Evolutionary conservation across 2,329 filamentous ascomycete species (phyloP).

Genomic region (Botrytis squamosa): DNA sequence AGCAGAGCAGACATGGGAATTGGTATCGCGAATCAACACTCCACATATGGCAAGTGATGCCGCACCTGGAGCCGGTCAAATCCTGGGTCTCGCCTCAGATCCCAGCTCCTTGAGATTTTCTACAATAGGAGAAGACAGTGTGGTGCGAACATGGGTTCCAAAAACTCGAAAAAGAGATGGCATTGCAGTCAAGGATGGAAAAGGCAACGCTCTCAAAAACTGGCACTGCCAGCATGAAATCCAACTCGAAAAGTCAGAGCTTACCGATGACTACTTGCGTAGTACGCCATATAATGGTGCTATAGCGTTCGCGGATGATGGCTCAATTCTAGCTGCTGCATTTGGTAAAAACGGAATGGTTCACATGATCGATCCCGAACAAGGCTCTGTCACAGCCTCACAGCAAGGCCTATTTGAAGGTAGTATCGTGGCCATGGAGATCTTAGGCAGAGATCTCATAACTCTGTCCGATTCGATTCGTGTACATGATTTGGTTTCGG

Average conservation of each 20-base stretch:
- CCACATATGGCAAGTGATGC: constrained; percentile 65
- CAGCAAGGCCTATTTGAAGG: constrained; percentile 67
- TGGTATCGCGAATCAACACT: constrained; percentile 79
- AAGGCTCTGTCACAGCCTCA: constrained; percentile 64
- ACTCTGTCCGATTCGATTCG: constrained; percentile 70
- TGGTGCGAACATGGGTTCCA: constrained; percentile 79
- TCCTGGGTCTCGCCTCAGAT: constrained; percentile 73
- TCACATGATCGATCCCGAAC: constrained; percentile 72
- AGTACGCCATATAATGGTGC: constrained; percentile 50
- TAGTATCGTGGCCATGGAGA: constrained; percentile 64
- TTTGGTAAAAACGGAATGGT: constrained; percentile 60
- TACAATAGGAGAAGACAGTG: constrained; percentile 78
- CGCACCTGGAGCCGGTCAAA: constrained; percentile 50
- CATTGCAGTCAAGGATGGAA: constrained; percentile 58
- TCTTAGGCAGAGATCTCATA: constrained; percentile 72
- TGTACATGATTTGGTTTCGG: constrained; percentile 82
- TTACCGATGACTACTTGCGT: constrained; percentile 33
- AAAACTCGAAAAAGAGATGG: constrained; percentile 68
- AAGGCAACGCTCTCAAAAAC: constrained; percentile 60
- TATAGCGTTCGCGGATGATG: constrained; percentile 78
- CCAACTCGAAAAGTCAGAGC: constrained; percentile 45
- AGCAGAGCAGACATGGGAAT: constrained; percentile 60
- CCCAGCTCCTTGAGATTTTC: constrained; percentile 71
- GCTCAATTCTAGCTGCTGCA: constrained; percentile 74
- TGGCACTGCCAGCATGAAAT: constrained; percentile 71